phyloP scores from a whole-genome alignment of 202 grass and related monocot species.

The Schoenoplectus tabernaemontani region DNA sequence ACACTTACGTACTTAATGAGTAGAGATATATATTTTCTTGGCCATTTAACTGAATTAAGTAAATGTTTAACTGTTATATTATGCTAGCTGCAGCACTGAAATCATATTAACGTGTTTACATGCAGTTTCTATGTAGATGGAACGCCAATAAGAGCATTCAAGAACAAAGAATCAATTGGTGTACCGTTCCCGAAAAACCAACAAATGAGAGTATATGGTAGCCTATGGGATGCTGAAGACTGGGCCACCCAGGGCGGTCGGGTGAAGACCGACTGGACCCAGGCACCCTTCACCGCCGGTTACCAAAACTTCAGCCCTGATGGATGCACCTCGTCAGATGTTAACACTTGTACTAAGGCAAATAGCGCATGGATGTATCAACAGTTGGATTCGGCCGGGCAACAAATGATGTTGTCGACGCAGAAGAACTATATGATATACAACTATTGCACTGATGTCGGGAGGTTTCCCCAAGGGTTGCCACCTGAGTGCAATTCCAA shows the following conservation, averaged over 20 bases:
- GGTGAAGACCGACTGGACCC: conserved; percentile 64
- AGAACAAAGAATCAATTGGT: conserved; percentile 26
- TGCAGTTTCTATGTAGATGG: conserved; percentile 72
- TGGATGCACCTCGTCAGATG: conserved; percentile 42
- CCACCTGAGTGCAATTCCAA: conserved; percentile 54
- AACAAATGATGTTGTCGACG: conserved; percentile 23
- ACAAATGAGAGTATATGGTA: conserved; percentile 57
- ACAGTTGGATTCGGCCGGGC: conserved; percentile 33
- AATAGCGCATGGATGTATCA: conserved; percentile 48
- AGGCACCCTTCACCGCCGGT: conserved; percentile 44
- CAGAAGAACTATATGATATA: conserved; percentile 67
- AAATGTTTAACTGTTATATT: not conserved
- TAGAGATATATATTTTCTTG: no score
- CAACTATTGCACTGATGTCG: conserved; percentile 54
- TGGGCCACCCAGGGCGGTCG: conserved; percentile 72
- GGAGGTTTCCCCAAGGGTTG: conserved; percentile 46
- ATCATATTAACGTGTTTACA: not conserved
- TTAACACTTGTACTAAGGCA: conserved; percentile 27
- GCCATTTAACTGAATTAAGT: no score
- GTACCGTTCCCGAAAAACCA: conserved; percentile 44
- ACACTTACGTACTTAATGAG: no score
- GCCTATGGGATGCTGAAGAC: conserved; percentile 66
- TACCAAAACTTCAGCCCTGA: conserved; percentile 16
- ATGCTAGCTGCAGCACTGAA: not conserved
- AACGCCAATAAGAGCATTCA: conserved; percentile 53